phyloP scores from a whole-genome alignment of 2,329 filamentous ascomycete species.

The Colletotrichum siamense region DNA sequence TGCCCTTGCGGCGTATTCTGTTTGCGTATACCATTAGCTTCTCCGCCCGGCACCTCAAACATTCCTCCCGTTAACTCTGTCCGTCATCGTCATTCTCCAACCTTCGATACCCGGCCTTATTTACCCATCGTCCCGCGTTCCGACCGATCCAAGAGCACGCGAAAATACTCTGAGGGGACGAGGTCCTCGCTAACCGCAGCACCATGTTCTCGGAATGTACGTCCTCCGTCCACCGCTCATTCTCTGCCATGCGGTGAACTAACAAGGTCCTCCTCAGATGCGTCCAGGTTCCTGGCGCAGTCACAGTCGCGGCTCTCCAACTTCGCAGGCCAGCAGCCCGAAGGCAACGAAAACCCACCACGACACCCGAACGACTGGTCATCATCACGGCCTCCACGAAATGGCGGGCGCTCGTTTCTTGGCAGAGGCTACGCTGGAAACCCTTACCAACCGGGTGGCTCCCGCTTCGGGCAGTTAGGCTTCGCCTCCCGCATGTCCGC shows the following conservation, averaged over 20 bases:
- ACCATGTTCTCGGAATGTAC: conserved; percentile 79
- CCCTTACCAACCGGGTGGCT: conserved; percentile 74
- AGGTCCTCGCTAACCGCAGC: conserved; percentile 22
- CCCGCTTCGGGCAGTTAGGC: conserved; percentile 73
- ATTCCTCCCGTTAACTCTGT: conserved; percentile 14
- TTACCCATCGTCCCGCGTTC: conserved; percentile 7
- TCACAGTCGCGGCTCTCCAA: conserved; percentile 88
- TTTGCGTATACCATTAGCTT: conserved; percentile 15
- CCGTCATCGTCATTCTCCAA: conserved; percentile 13
- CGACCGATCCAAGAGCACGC: background rate
- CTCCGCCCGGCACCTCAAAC: conserved; percentile 10
- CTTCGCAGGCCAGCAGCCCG: conserved; percentile 68
- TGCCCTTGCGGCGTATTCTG: background rate
- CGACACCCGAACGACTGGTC: conserved; percentile 41
- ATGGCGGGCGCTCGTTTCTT: conserved; percentile 47
- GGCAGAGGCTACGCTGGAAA: conserved; percentile 64
- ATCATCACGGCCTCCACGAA: conserved; percentile 35
- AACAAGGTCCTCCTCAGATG: conserved; percentile 66
- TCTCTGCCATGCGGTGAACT: background rate
- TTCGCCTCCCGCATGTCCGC: conserved; percentile 80
- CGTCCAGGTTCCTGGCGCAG: conserved; percentile 94
- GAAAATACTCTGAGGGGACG: conserved; percentile 13
- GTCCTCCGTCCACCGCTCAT: conserved; percentile 37
- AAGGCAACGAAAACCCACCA: conserved; percentile 41
- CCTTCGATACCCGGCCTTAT: conserved; percentile 4